Base-by-base conservation (phyloP, 495 filamentous ascomycete species). In the Aspergillus avenaceus region DNA sequence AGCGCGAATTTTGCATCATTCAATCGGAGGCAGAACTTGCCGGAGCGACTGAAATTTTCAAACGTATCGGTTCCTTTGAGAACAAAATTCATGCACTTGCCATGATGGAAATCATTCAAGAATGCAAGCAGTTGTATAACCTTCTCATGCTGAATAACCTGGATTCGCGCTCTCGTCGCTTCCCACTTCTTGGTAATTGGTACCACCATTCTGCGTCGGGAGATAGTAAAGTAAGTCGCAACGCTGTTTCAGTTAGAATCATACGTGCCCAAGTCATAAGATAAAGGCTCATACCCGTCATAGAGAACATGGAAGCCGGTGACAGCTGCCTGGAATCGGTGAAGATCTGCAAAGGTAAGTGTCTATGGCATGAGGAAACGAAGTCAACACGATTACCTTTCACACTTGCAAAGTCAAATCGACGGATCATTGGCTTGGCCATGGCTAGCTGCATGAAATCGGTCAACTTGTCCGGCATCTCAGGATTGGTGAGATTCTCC, bases 161-260 rank as follows among this genome's bases (percentile, higher is more conserved):
- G 91, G 19, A 96, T 70, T 13, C 91, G 81, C 11, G 87, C 85
- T 26, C 73, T 69, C 9, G 72, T 79, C 2, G 90, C 86, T 58
- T 92, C 88, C 88, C 88, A 92, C 63, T 88, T 90, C 70, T 95
- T 95, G 67, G 91, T 83, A 42, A 92, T 88, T 0, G 88, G 88
- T n/a, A 92, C 87, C 19, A 93, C 85, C 80, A 86, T 89, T 50
- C 87, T 80, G 36, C 88, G 80, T n/a, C 89, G 87, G 2, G 89
- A 84, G 48, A 95, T 93, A 50, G 84, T 80, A 57, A 95, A 90
- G 4, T 78, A 83, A 0, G 79, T 71, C 8, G 86, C 89, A 36
- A 62, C 43, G 42, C 55, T 57, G 21, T 42, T 24, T 11, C 0
- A 8, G 27, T 47, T 41, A 42, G 36, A 9, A 0, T 19, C 9